phyloP scores from a whole-genome alignment of 2,329 filamentous ascomycete species.

The Bipolaris zeicola region DNA sequence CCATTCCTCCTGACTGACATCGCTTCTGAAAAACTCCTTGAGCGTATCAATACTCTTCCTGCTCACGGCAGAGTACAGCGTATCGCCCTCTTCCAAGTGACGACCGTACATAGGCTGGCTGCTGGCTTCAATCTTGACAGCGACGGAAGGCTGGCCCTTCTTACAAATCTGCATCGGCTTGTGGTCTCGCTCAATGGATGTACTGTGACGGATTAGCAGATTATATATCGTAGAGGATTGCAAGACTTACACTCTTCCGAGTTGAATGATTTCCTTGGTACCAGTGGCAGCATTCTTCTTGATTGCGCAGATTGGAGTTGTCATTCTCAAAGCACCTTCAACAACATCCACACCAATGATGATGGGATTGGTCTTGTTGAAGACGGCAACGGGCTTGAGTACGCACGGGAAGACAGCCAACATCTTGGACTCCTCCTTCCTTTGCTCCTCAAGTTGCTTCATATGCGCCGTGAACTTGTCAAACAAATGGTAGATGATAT shows the following conservation, averaged over 20 bases:
- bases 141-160: slow-evolving; percentile 95
- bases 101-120: slow-evolving; percentile 94
- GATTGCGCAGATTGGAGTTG: slow-evolving; percentile 88
- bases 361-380: slow-evolving; percentile 98
- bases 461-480: slow-evolving; percentile 97
- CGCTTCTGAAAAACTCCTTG: slow-evolving; percentile 91
- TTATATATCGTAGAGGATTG: background rate
- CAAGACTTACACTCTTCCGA: slow-evolving; percentile 88
- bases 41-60: slow-evolving; percentile 89
- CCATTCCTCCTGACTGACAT: slow-evolving; percentile 94
- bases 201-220: slow-evolving; percentile 58
- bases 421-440: slow-evolving; percentile 96
- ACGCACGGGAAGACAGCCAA: slow-evolving; percentile 97
- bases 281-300: slow-evolving; percentile 80
- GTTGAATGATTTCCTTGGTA: slow-evolving; percentile 78
- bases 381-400: slow-evolving; percentile 85
- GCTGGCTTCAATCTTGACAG: slow-evolving; percentile 93
- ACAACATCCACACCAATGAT: slow-evolving; percentile 93
- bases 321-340: slow-evolving; percentile 84
- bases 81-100: slow-evolving; percentile 90
- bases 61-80: slow-evolving; percentile 85
- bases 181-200: slow-evolving; percentile 95
- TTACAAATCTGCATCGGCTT: slow-evolving; percentile 93
- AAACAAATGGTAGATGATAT: slow-evolving; percentile 99
- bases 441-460: slow-evolving; percentile 81